These are phyloP conservation scores for Rhizoclosmatium globosum DNA, from an alignment of 192 early-diverging fungal species.

Conservation along the genomic window DNA sequence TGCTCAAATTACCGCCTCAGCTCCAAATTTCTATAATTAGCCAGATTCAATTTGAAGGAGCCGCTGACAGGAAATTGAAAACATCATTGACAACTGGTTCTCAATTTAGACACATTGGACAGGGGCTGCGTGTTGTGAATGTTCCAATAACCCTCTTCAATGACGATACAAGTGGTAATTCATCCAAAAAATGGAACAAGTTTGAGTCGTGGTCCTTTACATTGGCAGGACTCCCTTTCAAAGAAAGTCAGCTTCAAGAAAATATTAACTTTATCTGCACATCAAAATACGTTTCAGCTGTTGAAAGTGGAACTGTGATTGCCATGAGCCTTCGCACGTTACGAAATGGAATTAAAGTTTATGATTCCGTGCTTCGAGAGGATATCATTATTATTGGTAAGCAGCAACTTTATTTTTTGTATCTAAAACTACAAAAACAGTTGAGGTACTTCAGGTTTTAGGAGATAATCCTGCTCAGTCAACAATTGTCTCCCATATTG, in stretches of 20 bases:
- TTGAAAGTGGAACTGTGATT: conserved; percentile 21
- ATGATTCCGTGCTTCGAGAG: conserved; percentile 15
- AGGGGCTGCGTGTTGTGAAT: too few relatives aligned
- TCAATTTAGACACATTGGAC: too few relatives aligned
- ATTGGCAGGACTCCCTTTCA: conserved; percentile 37
- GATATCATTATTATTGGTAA: conserved; percentile 19
- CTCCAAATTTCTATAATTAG: too few relatives aligned
- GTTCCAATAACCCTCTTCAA: conserved; percentile 33
- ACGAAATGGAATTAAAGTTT: conserved; percentile 18
- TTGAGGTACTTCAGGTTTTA: not conserved
- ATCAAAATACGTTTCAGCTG: conserved; percentile 22
- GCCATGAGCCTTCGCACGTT: not conserved
- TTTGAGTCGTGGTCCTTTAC: conserved; percentile 37
- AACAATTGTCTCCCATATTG: conserved; percentile 2
- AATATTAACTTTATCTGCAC: conserved; percentile 37
- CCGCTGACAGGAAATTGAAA: too few relatives aligned
- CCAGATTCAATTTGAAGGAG: not conserved
- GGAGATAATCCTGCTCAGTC: conserved; percentile 22
- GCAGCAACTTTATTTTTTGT: not conserved
- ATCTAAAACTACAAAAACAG: not conserved
- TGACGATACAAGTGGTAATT: conserved; percentile 39
- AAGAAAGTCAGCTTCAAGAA: conserved; percentile 19
- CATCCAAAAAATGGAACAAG: conserved; percentile 45
- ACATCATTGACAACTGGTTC: too few relatives aligned
- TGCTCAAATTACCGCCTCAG: too few relatives aligned